A percentile compares a stretch with the other conserved stretches of the same genome.
Conservation (phyloP, 2,329 filamentous ascomycete species). For the Coniochaeta sp. region DNA sequence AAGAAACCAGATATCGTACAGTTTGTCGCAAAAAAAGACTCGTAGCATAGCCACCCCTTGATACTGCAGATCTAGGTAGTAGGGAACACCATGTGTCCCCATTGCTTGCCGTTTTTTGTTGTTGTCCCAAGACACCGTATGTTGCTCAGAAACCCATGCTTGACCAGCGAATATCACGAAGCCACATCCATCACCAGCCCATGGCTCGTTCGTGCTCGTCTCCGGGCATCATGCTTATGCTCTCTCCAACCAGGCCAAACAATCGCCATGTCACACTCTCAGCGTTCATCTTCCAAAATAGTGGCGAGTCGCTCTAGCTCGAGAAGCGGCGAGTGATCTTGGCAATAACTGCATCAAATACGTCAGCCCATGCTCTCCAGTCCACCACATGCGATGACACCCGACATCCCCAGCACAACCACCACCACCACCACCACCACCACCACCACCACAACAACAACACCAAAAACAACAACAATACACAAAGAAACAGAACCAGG, state of each 20-base stretch:
- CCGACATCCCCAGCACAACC: not conserved
- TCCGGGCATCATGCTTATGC: not conserved
- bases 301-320: slow-evolving; percentile 31
- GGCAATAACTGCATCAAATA: slow-evolving; percentile 67
- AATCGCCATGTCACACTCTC: not conserved
- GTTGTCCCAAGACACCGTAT: not conserved
- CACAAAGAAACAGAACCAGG: not conserved
- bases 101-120: not conserved
- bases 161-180: not conserved
- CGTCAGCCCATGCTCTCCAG: slow-evolving; percentile 7
- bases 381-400: too few species aligned
- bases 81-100: not conserved
- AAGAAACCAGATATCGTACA: not conserved
- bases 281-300: not conserved
- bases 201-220: not conserved
- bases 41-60: not conserved
- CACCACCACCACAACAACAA: not conserved
- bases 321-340: slow-evolving; percentile 89
- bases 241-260: not conserved
- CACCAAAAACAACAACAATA: not conserved
- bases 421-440: not conserved
- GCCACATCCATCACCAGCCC: not conserved
- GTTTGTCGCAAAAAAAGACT: not conserved
- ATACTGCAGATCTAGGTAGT: slow-evolving; percentile 1
- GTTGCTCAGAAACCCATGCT: not conserved